Evolutionary conservation across 1,284 basidiomycete species (phyloP).

Genomic region (Moesziomyces antarcticus): DNA sequence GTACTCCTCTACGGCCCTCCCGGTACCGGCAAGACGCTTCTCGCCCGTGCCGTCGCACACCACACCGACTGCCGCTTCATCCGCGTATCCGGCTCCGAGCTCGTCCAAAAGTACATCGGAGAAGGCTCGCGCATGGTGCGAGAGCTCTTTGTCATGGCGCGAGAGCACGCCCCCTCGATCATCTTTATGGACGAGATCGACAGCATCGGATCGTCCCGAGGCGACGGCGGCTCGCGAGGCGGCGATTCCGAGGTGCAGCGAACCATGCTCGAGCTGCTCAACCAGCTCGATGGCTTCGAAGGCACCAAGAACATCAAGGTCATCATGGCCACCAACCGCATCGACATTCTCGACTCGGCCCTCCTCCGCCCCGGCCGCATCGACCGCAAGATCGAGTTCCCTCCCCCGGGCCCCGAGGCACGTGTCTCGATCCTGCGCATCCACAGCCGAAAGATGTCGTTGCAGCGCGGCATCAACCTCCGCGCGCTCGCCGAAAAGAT

Average conservation of each 20-base stretch:
- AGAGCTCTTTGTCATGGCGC: slow-evolving; percentile 97
- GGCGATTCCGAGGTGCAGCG: slow-evolving; percentile 97
- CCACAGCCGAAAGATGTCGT: slow-evolving; percentile 98
- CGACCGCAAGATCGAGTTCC: slow-evolving; percentile 99
- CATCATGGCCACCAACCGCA: slow-evolving; percentile 99
- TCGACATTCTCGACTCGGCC: slow-evolving; percentile 96
- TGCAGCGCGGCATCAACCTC: slow-evolving; percentile 96
- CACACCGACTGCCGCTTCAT: slow-evolving; percentile 99
- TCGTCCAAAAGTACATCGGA: slow-evolving; percentile 99
- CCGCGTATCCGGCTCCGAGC: slow-evolving; percentile 90
- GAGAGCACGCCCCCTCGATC: slow-evolving; percentile 98
- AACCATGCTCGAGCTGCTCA: slow-evolving; percentile 96
- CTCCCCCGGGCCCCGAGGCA: slow-evolving; percentile 96
- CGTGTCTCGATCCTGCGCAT: slow-evolving; percentile 96
- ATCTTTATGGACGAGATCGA: slow-evolving; percentile 99
- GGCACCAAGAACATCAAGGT: slow-evolving; percentile 98
- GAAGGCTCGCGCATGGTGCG: slow-evolving; percentile 84
- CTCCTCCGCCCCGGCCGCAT: slow-evolving; percentile 95
- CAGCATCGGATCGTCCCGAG: slow-evolving; percentile 92
- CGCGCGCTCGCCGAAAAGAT: slow-evolving; percentile 96
- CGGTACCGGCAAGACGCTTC: slow-evolving; percentile 66
- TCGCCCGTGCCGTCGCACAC: slow-evolving; percentile 72
- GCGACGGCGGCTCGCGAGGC: slow-evolving; percentile 78
- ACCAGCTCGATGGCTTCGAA: slow-evolving; percentile 98
- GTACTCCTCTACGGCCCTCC: slow-evolving; percentile 67